A percentile compares a stretch with the other conserved stretches of the same genome.
Evolutionary conservation across 192 early-diverging fungal genomes (phyloP).

Genomic region (Chytriomyces sp.): DNA sequence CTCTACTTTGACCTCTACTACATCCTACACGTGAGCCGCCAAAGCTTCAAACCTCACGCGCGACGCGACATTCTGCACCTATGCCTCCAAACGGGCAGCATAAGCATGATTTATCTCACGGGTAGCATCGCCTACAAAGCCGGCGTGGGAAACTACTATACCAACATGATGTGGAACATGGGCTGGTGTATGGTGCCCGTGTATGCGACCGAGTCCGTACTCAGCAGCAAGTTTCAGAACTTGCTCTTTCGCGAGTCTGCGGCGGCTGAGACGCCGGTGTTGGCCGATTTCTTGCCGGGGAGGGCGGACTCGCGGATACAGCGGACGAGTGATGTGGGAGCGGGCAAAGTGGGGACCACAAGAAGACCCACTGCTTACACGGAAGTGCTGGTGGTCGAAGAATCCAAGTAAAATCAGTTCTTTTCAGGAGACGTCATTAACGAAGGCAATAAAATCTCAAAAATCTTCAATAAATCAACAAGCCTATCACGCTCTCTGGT

Average conservation of each 20-base stretch:
- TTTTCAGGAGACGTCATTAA: no score
- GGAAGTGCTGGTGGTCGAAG: no score
- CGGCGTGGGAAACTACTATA: constrained; percentile 6
- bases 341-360: no score
- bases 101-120: background rate
- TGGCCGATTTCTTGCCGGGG: no score
- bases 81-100: background rate
- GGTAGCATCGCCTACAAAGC: background rate
- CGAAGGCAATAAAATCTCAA: no score
- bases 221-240: background rate
- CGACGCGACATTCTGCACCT: constrained; percentile 1
- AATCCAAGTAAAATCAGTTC: no score
- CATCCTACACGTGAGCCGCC: background rate
- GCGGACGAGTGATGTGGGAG: no score
- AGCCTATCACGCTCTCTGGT: no score
- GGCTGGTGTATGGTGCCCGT: constrained; percentile 6
- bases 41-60: background rate
- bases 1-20: constrained; percentile 7
- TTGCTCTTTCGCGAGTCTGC: background rate
- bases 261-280: no score
- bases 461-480: no score
- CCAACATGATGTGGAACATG: constrained; percentile 17
- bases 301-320: no score
- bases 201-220: background rate
- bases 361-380: no score